These are phyloP conservation scores for Backusella parvicylindrica DNA, from an alignment of 192 early-diverging fungal species.

Conservation along the genomic window DNA sequence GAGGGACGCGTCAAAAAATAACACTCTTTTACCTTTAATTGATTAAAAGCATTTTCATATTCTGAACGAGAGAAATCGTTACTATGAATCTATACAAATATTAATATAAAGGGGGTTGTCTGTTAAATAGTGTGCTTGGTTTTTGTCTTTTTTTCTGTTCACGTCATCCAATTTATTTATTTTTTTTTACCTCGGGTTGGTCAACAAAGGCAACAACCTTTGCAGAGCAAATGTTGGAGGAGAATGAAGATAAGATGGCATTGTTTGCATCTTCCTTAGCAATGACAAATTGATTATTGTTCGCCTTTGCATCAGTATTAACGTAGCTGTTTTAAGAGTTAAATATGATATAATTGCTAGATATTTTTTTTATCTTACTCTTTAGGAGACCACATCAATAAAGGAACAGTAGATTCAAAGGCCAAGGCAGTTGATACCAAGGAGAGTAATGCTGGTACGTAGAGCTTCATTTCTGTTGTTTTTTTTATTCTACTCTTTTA, in stretches of 20 bases:
- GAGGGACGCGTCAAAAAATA: not conserved
- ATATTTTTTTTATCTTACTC: slow-evolving; percentile 29
- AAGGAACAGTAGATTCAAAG: slow-evolving; percentile 37
- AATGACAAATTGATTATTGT: slow-evolving; percentile 24
- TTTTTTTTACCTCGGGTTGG: slow-evolving; percentile 33
- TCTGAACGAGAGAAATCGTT: slow-evolving; percentile 23
- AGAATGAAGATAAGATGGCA: slow-evolving; percentile 12
- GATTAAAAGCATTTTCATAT: slow-evolving; percentile 14
- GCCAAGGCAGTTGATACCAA: slow-evolving; percentile 27
- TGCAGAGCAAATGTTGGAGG: slow-evolving; percentile 20
- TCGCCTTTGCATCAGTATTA: not conserved
- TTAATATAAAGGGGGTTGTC: not conserved
- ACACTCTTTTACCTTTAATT: slow-evolving; percentile 24
- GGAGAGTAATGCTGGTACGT: slow-evolving; percentile 19
- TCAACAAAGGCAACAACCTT: slow-evolving; percentile 30
- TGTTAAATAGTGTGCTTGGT: not conserved
- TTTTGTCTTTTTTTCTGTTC: not conserved
- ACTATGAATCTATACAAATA: slow-evolving; percentile 24
- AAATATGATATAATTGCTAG: no score
- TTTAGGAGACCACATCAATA: slow-evolving; percentile 37
- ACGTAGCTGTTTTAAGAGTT: slow-evolving; percentile 14
- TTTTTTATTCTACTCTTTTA: not conserved
- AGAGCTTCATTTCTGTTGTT: slow-evolving; percentile 19
- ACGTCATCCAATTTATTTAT: no score
- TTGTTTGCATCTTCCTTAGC: slow-evolving; percentile 12